Base-by-base conservation (phyloP, 768 basidiomycete species). In the Hemileccinum impolitum region DNA sequence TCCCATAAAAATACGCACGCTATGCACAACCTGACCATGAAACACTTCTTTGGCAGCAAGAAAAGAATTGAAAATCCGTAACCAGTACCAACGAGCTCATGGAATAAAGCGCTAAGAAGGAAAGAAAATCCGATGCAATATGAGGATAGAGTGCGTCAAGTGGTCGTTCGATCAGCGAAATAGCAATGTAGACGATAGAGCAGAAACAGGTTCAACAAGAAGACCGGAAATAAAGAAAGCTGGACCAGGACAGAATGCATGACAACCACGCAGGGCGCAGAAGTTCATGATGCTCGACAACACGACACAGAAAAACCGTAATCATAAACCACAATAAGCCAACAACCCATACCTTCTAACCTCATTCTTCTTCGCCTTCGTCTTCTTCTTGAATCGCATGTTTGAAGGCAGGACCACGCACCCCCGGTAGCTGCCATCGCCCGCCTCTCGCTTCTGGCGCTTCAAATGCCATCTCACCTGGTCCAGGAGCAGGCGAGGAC, bases 321-420 rank as follows among this genome's bases (percentile, higher is more conserved):
- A 47, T 37, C 42, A 50, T 35, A 52, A 53, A 40, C 44, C 45
- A 34, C 31, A 5, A 41, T 21, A 39, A 53, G 30, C 11, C 43
- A 48, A 49, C 13, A 45, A 28, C 7, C 21, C 45, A 44, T 39
- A 54, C 39, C 42, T 36, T 41, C 50, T 46, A 35, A 35, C 11
- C 15, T 65, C 44, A 70, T 58, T 88, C 82, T 58, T 90, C 90
- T 66, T 90, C 90, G 18, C 75, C 90, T 64, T 91, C 90, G 56
- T 92, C 90, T 62, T 90, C 90, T 63, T 91, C 90, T 64, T 90
- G 86, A 47, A 90, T 90, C 5, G 86, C 68, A 54, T 84, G 80
- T 57, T 61, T 71, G 57, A 88, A 88, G 9, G 87, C 82, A 43
- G 80, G 81, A 1, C 87, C 88, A 21, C 88, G 78, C n/a, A 69